Conservation (phyloP, 2,329 filamentous ascomycete genomes). For the Ophiostoma sp. region DNA sequence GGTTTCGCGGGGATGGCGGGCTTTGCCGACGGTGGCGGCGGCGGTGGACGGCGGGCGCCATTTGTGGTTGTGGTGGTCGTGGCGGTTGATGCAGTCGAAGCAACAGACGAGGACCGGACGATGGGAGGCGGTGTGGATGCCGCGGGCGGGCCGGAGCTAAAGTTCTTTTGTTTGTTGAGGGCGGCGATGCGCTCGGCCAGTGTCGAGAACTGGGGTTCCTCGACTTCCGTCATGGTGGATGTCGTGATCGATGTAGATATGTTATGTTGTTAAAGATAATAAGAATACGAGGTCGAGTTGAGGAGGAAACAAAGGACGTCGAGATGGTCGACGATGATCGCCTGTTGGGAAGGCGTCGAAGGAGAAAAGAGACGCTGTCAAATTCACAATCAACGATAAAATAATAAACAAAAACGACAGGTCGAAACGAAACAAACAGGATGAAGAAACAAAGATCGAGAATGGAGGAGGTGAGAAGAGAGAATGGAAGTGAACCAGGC, state of each 20-base stretch:
- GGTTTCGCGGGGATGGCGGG: constrained; percentile 20
- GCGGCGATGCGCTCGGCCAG: constrained; percentile 65
- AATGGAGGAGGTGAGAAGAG: background rate
- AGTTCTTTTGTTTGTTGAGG: constrained; percentile 62
- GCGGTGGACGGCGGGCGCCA: constrained; percentile 19
- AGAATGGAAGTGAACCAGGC: background rate
- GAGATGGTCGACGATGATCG: background rate
- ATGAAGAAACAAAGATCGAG: background rate
- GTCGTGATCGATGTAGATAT: background rate
- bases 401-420: background rate
- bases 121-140: constrained; percentile 32
- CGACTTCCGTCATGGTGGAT: constrained; percentile 56
- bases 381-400: background rate
- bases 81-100: constrained; percentile 7
- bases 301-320: background rate
- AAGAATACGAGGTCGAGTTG: background rate
- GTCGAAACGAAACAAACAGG: background rate
- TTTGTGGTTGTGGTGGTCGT: background rate
- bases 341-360: background rate
- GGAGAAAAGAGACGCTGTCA: background rate
- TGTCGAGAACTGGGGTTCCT: constrained; percentile 62
- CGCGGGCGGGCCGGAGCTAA: constrained; percentile 35
- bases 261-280: background rate
- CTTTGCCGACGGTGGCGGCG: background rate
- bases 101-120: background rate